Conservation (phyloP, 2,329 filamentous ascomycete genomes). For the Aureobasidium sp. region DNA sequence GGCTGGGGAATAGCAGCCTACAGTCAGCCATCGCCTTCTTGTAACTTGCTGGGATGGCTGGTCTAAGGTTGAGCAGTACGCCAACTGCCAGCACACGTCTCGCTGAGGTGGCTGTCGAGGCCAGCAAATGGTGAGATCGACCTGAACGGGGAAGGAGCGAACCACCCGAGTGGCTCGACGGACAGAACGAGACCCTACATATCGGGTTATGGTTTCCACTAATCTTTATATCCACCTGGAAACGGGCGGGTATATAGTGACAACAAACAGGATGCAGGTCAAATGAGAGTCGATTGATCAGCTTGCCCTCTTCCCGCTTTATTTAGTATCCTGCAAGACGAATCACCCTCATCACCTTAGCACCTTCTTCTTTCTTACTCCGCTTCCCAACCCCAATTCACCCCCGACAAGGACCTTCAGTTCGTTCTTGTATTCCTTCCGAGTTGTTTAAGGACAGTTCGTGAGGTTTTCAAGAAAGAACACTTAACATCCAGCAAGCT, state of each 20-base stretch:
- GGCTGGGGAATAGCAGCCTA: neutral
- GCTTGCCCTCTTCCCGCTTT: neutral
- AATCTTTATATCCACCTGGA: conserved; percentile 7
- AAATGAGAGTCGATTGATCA: conserved; percentile 8
- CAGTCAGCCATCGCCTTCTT: neutral
- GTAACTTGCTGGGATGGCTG: neutral
- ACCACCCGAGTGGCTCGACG: conserved; percentile 9
- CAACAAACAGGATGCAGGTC: conserved; percentile 11
- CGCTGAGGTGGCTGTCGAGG: neutral
- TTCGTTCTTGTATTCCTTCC: conserved; percentile 17
- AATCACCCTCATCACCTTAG: conserved; percentile 6
- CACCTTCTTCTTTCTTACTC: conserved; percentile 3
- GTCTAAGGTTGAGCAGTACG: neutral
- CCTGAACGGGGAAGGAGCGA: neutral
- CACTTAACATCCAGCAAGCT: conserved; percentile 15
- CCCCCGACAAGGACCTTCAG: conserved; percentile 11
- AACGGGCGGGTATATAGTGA: conserved; percentile 7
- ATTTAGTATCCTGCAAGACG: conserved; percentile 6
- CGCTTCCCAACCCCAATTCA: neutral
- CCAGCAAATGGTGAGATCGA: neutral
- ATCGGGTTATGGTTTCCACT: neutral
- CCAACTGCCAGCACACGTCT: neutral
- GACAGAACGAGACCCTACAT: neutral
- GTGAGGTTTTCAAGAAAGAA: conserved; percentile 16
- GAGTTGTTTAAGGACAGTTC: conserved; percentile 18